Base-by-base conservation (phyloP, 768 basidiomycete genomes). In the Lentinus brumalis region DNA sequence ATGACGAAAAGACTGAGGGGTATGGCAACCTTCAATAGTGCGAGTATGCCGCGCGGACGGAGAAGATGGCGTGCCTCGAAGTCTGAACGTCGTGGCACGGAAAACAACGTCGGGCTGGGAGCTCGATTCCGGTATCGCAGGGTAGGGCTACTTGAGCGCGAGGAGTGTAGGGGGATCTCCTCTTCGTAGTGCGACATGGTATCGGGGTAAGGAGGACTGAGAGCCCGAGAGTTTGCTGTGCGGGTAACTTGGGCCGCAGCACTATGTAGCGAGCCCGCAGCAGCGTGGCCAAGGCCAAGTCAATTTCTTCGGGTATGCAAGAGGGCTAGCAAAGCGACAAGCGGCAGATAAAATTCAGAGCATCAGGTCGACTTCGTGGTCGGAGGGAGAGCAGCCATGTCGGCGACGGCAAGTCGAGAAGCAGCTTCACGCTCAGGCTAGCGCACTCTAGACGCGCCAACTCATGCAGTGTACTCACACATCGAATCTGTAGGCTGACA, bases 1-100 rank as follows among this genome's bases (percentile, higher is more conserved):
- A 79, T 62, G 45, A 83, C 21, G 50, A 69, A 60, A 67, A 68
- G 41, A 46, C 62, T 56, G 45, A 64, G 35, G 32, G 67, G 67
- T 12, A 70, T 16, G 47, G 63, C 61, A 46, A 66, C 45, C 56
- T 69, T 71, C 41, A 67, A 51, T 15, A 64, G 35, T 4, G 60
- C 59, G 42, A 69, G 56, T 16, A 69, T 12, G 4, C 38, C n/a
- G 29, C 65, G 69, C 4, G 68, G 66, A 3, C 62, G 66, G 16
- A 61, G 44, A 46, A 61, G 21, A n/a, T 56, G 57, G 31, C 55
- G 65, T 3, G 57, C 2, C 8, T 44, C 29, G 35, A 16, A 30
- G 11, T 41, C 52, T 11, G 39, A 21, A n/a, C 38, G 10, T 7
- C 26, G 52, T 4, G 52, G 38, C 11, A 41, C 5, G 50, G 35